Conservation (phyloP, 2,329 filamentous ascomycete species). For the Phialophora macrospora region DNA sequence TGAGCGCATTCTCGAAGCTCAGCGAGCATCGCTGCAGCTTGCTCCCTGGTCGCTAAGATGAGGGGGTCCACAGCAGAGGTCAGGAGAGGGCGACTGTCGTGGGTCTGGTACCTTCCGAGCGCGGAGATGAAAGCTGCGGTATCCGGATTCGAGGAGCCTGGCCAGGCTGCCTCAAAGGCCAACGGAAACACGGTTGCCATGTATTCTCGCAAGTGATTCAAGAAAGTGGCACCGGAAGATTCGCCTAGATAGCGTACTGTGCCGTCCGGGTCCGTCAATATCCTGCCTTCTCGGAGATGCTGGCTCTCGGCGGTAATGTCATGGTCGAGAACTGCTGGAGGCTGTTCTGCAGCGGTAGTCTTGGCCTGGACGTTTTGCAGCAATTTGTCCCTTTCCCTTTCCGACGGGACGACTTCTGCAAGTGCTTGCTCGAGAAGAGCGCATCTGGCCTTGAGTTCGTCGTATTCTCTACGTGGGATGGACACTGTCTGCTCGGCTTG, state of each 20-base stretch:
- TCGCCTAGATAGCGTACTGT: slow-evolving; percentile 56
- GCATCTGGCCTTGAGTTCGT: slow-evolving; percentile 49
- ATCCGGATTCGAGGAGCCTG: slow-evolving; percentile 29
- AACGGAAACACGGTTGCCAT: slow-evolving; percentile 51
- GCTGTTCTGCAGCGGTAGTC: slow-evolving; percentile 9
- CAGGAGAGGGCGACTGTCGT: slow-evolving; percentile 52
- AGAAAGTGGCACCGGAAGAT: slow-evolving; percentile 58
- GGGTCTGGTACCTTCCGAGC: slow-evolving; percentile 55
- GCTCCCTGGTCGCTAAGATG: slow-evolving; percentile 46
- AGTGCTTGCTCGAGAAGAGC: slow-evolving; percentile 48
- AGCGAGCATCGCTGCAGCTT: slow-evolving; percentile 49
- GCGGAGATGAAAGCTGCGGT: slow-evolving; percentile 48
- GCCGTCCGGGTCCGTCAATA: slow-evolving; percentile 54
- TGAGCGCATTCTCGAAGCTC: slow-evolving; percentile 54
- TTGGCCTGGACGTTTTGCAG: slow-evolving; percentile 19
- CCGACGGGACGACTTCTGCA: slow-evolving; percentile 28
- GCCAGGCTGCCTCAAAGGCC: slow-evolving; percentile 38
- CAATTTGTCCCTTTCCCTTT: slow-evolving; percentile 23
- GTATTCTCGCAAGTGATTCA: slow-evolving; percentile 57
- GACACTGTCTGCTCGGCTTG: slow-evolving; percentile 52
- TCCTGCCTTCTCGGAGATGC: slow-evolving; percentile 43
- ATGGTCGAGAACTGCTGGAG: slow-evolving; percentile 6
- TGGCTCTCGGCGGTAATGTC: slow-evolving; percentile 39
- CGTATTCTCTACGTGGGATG: slow-evolving; percentile 50
- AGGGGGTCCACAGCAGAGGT: slow-evolving; percentile 49